Percentiles rank a stretch among this genome's conserved stretches.
These are phyloP conservation scores for Nicotiana tomentosiformis DNA, from an alignment of 257 asterid species.

Conservation along the genomic window DNA sequence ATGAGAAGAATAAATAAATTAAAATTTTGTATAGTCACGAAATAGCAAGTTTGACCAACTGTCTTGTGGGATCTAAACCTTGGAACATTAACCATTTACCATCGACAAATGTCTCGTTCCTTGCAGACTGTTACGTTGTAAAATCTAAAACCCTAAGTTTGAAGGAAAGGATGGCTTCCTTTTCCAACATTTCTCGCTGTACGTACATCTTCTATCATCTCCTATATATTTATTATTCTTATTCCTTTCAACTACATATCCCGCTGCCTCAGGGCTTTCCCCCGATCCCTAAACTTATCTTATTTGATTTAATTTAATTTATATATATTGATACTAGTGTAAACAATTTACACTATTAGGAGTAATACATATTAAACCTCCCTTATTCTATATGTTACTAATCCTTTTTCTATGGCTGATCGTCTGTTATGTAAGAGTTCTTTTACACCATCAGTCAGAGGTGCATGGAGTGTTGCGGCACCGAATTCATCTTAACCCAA, in stretches of 20 bases:
- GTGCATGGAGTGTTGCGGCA: no score
- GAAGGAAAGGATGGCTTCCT: conserved; percentile 36
- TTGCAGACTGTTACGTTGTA: not conserved
- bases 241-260: conserved; percentile 23
- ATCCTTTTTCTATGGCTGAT: no score
- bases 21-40: not conserved
- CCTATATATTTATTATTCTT: not conserved
- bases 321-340: not conserved
- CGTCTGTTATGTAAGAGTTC: no score
- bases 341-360: not conserved
- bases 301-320: not conserved
- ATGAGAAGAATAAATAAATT: not conserved
- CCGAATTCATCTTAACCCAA: accelerated
- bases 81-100: not conserved
- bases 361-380: not conserved
- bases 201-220: not conserved
- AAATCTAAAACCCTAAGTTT: not conserved
- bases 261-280: conserved; percentile 16
- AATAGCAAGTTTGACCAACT: not conserved
- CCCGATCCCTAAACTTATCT: not conserved
- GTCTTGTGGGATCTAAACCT: not conserved
- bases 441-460: no score
- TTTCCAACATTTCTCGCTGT: conserved; percentile 28
- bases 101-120: not conserved
- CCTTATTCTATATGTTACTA: no score